Conservation (phyloP, 1,284 basidiomycete species). For the Naganishia cerealis region DNA sequence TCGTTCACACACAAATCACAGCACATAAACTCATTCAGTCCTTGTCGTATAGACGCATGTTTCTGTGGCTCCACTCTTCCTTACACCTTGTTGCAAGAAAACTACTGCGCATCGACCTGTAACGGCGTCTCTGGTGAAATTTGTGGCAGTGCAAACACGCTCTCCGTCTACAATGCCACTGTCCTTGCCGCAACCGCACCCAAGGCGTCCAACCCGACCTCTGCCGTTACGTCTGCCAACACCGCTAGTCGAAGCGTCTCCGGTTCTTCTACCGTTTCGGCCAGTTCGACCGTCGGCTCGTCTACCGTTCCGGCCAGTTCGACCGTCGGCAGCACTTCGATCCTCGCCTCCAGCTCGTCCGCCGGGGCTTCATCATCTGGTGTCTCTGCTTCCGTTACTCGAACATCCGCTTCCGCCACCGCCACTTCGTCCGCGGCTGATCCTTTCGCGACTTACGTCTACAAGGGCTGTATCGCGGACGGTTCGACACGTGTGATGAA, state of each 20-base stretch:
- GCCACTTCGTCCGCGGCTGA: slow-evolving; percentile 17
- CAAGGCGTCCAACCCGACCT: neutral
- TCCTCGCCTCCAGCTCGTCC: neutral
- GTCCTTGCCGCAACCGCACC: slow-evolving; percentile 7
- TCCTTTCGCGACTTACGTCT: slow-evolving; percentile 18
- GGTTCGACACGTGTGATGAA: slow-evolving; percentile 19
- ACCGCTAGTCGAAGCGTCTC: slow-evolving; percentile 17
- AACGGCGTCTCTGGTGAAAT: slow-evolving; percentile 39
- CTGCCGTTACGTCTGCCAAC: neutral
- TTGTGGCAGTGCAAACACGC: slow-evolving; percentile 36
- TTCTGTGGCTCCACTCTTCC: slow-evolving; percentile 23
- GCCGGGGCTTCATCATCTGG: neutral
- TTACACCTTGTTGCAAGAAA: slow-evolving; percentile 14
- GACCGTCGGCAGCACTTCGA: neutral
- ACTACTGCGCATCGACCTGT: slow-evolving; percentile 37
- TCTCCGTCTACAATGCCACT: slow-evolving; percentile 22
- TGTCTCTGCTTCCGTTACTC: neutral
- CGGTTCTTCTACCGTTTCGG: slow-evolving; percentile 1
- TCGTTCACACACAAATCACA: slow-evolving; percentile 17
- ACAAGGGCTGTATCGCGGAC: slow-evolving; percentile 22
- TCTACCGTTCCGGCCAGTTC: neutral
- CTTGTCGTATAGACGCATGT: slow-evolving; percentile 35
- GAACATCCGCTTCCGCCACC: slow-evolving; percentile 3
- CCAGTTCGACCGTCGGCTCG: neutral
- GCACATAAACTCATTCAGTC: slow-evolving; percentile 33